Percentiles rank a stretch among this genome's conserved stretches.
phyloP scores from a whole-genome alignment of 495 filamentous ascomycete species.

The Achaetomiella virescens region DNA sequence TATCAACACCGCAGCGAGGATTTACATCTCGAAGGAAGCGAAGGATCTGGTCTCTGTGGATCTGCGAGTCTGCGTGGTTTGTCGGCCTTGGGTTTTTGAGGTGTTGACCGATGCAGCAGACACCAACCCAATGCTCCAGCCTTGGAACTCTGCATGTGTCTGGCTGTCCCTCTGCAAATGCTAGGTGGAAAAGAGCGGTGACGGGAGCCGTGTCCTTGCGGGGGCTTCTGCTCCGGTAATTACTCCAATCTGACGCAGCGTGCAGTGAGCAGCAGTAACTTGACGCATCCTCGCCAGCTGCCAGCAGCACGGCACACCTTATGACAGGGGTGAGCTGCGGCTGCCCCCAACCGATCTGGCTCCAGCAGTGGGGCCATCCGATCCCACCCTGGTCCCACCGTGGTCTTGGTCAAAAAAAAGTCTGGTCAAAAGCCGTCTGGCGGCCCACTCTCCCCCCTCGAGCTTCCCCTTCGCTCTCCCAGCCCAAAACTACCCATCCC shows the following conservation, averaged over 20 bases:
- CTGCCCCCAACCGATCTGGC: conserved; percentile 20
- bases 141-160: not conserved
- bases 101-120: too few species aligned
- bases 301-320: not conserved
- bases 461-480: conserved; percentile 29
- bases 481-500: conserved; percentile 30
- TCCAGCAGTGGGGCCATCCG: conserved; percentile 1
- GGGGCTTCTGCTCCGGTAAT: conserved; percentile 1
- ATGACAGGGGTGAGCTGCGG: not conserved
- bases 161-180: too few species aligned
- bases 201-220: conserved; percentile 1
- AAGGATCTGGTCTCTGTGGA: too few species aligned
- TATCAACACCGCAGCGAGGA: not conserved
- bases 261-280: not conserved
- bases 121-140: not conserved
- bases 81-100: too few species aligned
- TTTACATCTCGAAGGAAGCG: too few species aligned
- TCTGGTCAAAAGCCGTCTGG: conserved; percentile 31
- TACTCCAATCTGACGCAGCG: conserved; percentile 1
- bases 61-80: too few species aligned
- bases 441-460: conserved; percentile 29
- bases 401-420: conserved; percentile 29
- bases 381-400: conserved; percentile 8
- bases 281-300: conserved; percentile 8
- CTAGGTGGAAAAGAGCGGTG: conserved; percentile 18